Conservation (phyloP, 352 stramenopile genomes). For the Lagenidium sp. region DNA sequence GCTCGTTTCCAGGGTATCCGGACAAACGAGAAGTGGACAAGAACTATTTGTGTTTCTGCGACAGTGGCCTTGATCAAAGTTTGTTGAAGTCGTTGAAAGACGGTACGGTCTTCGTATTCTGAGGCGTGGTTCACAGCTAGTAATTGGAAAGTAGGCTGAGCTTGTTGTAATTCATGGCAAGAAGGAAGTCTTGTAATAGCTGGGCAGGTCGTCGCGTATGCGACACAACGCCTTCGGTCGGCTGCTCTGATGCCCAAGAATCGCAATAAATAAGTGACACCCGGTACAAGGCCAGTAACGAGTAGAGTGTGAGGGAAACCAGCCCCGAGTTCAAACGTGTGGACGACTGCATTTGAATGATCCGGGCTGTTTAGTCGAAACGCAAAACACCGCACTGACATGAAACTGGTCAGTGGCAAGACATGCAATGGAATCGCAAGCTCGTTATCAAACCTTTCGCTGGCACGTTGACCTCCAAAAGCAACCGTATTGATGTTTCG, state of each 20-base stretch:
- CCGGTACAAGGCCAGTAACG: slow-evolving; percentile 12
- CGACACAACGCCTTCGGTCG: slow-evolving; percentile 24
- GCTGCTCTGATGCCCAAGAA: slow-evolving; percentile 25
- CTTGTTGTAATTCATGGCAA: neutral
- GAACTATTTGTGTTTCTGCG: neutral
- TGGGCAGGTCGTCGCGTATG: slow-evolving; percentile 13
- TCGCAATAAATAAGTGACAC: slow-evolving; percentile 26
- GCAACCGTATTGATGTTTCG: too few species aligned
- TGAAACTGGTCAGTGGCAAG: neutral
- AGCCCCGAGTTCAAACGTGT: slow-evolving; percentile 1
- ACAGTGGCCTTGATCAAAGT: slow-evolving; percentile 1
- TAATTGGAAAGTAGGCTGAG: slow-evolving; percentile 6
- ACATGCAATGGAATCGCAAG: neutral
- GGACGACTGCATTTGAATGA: slow-evolving; percentile 1
- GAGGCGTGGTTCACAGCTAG: slow-evolving; percentile 11
- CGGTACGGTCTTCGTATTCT: neutral
- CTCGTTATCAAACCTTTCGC: slow-evolving; percentile 9
- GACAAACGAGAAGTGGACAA: slow-evolving; percentile 2
- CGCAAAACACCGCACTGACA: slow-evolving; percentile 15
- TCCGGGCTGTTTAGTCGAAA: slow-evolving; percentile 11
- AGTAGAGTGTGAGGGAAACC: slow-evolving; percentile 14
- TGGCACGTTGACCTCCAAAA: slow-evolving; percentile 26
- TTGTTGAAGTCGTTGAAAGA: neutral
- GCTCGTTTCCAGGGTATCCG: neutral
- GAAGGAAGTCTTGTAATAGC: neutral